Percentiles rank a stretch among this genome's conserved stretches.
Conservation (phyloP, 1,284 basidiomycete species). For the Bondarzewia mesenterica region DNA sequence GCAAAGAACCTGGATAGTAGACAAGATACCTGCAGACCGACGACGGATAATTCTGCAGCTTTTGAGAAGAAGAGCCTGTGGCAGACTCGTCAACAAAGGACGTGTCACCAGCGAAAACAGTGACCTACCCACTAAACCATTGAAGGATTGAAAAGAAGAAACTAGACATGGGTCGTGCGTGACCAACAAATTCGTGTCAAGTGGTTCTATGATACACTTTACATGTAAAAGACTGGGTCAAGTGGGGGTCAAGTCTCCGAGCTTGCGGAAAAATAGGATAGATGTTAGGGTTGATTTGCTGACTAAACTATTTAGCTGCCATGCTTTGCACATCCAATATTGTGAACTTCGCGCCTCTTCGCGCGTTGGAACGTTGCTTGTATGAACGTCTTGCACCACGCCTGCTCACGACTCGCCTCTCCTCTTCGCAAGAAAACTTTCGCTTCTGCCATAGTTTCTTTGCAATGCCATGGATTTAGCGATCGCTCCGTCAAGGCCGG, state of each 20-base stretch:
- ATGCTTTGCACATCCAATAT: too few species aligned
- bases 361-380: too few species aligned
- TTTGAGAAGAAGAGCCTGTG: constrained; percentile 80
- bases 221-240: not conserved
- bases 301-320: too few species aligned
- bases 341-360: too few species aligned
- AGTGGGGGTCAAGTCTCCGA: not conserved
- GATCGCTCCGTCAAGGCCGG: too few species aligned
- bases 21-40: constrained; percentile 85
- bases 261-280: not conserved
- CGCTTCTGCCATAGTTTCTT: too few species aligned
- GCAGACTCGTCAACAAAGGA: not conserved
- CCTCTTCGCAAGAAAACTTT: not conserved
- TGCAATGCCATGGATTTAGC: too few species aligned
- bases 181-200: not conserved
- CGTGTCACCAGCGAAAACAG: not conserved
- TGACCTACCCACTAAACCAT: constrained; percentile 55
- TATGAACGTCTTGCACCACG: not conserved
- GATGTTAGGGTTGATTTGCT: not conserved
- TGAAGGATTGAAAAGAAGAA: constrained; percentile 62
- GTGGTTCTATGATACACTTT: too few species aligned
- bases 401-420: not conserved
- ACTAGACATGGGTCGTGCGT: constrained; percentile 38
- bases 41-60: constrained; percentile 86
- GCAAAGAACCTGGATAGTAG: constrained; percentile 1